phyloP scores from a whole-genome alignment of 371 early-diverging fungal genomes.

The Mucor irregularis region DNA sequence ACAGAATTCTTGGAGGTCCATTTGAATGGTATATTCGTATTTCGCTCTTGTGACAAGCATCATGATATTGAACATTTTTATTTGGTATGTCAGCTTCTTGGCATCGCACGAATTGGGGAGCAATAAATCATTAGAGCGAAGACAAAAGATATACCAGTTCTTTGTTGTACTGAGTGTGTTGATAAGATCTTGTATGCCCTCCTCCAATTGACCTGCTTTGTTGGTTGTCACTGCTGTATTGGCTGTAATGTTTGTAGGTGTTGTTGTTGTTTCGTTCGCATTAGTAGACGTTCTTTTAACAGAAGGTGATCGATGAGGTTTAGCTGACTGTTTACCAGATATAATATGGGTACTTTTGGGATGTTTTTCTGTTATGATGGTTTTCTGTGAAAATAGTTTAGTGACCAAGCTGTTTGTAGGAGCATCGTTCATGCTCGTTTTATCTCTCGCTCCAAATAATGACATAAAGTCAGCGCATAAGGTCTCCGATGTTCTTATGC shows the following conservation, averaged over 20 bases:
- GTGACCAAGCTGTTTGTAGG: constrained; percentile 18
- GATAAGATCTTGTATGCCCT: constrained; percentile 61
- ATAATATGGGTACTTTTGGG: constrained; percentile 53
- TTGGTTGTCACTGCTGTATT: constrained; percentile 6
- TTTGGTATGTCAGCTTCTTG: constrained; percentile 23
- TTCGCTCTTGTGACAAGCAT: constrained; percentile 18
- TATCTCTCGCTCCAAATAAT: constrained; percentile 47
- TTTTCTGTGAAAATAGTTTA: constrained; percentile 28
- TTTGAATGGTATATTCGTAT: constrained; percentile 28
- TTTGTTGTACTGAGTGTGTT: constrained; percentile 75
- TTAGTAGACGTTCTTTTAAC: not conserved
- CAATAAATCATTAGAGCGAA: constrained; percentile 72
- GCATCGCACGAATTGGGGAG: constrained; percentile 55
- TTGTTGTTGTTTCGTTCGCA: constrained; percentile 1
- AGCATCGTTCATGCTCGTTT: constrained; percentile 5
- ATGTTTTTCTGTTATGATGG: constrained; percentile 45
- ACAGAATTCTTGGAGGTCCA: constrained; percentile 31
- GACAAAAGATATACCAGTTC: constrained; percentile 83
- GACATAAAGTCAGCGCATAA: constrained; percentile 78
- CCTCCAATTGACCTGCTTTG: constrained; percentile 45
- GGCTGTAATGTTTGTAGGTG: too few species aligned
- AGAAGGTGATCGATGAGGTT: constrained; percentile 43
- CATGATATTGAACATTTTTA: constrained; percentile 14
- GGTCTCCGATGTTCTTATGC: constrained; percentile 63
- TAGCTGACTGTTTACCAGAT: constrained; percentile 47